Evolutionary conservation across 257 asterid species (phyloP), one percentile per base, ranked within the genome.

Genomic region (Gentiana straminea): DNA sequence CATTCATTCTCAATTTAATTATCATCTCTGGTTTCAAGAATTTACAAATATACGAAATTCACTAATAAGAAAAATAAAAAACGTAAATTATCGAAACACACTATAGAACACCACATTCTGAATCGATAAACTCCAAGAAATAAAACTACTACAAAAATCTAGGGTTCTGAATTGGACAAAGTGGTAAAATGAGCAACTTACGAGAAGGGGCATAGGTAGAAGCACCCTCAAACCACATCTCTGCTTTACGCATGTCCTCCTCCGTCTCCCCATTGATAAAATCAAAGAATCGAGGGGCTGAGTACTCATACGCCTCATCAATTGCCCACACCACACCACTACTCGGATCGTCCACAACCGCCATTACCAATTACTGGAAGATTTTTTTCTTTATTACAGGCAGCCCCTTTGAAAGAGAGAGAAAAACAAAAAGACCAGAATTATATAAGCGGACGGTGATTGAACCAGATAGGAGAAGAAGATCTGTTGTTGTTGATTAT

Each of bases 201-300:
- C 98, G 97, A 51, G 98, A 92, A 65, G 97, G 98, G 62, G 97
- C 93, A 54, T 87, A 75, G 52, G 84, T 54, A 24, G 54, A 67
- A 13, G 77, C 67, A 2, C 64, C 62, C 38, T 81, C 84, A 56
- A 92, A 92, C 98, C 98, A 92, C 57, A 79, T 79, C 75, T 88
- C 97, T 12, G 98, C 94, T 65, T 62, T 69, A 0, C 74, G 77
- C 33, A 62, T 76, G 37, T 92, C 95, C 0, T 72, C 82, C 35
- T 57, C 82, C 0, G 82, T 75, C 79, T 92, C 98, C 12, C 72
- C 93, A 3, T 13, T 44, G n/a, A 80, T 65, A 61, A 92, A 92
- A 68, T 88, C 89, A 53, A 74, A 81, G 61, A 78, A 92, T 49
- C 68, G 68, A 0, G 97, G 98, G 0, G 98, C 98, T 5, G 84